Conservation (phyloP, 2,329 filamentous ascomycete species). For the Curvularia sp. region DNA sequence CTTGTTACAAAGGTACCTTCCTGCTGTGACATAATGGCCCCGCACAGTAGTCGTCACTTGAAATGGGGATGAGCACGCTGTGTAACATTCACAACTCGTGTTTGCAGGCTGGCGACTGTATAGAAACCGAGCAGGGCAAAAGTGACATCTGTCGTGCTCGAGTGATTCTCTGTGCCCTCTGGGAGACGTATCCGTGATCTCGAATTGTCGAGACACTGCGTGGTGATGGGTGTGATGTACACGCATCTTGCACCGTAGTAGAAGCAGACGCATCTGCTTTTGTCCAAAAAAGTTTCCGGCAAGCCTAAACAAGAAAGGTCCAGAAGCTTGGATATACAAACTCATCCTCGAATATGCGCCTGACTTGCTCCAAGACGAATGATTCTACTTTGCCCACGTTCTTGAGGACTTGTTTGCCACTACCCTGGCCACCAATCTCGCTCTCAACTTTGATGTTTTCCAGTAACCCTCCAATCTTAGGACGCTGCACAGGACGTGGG, state of each 20-base stretch:
- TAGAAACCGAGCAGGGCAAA: conserved; percentile 26
- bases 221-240: background rate
- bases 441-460: conserved; percentile 96
- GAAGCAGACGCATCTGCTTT: background rate
- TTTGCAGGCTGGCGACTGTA: conserved; percentile 41
- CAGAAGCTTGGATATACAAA: conserved; percentile 98
- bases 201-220: conserved; percentile 10
- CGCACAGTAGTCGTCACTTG: conserved; percentile 44
- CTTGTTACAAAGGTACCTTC: conserved; percentile 29
- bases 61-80: conserved; percentile 32
- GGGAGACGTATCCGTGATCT: conserved; percentile 9
- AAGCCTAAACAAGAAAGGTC: conserved; percentile 83
- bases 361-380: conserved; percentile 95
- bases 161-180: conserved; percentile 8
- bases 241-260: background rate
- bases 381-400: conserved; percentile 99
- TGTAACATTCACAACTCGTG: conserved; percentile 38
- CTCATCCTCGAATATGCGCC: conserved; percentile 97
- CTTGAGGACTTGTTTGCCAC: conserved; percentile 92
- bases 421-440: conserved; percentile 92
- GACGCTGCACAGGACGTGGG: conserved; percentile 38
- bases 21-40: conserved; percentile 39
- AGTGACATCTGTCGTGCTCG: conserved; percentile 25
- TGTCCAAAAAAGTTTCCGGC: background rate
- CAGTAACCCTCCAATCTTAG: conserved; percentile 74